Base-by-base conservation (phyloP, 148 eudicot genomes). In the Rheum nobile region DNA sequence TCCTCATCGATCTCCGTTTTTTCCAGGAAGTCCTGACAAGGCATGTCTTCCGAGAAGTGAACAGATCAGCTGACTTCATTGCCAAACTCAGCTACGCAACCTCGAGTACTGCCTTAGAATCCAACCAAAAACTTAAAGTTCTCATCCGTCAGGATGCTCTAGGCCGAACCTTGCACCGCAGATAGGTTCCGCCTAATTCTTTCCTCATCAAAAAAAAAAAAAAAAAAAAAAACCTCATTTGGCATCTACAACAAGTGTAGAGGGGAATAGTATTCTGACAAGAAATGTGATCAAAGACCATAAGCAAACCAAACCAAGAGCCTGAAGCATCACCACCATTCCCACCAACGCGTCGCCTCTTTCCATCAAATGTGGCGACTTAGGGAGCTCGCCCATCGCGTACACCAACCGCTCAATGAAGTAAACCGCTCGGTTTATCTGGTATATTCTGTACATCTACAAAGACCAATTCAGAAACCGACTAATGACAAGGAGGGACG, bases 281-380 rank as follows among this genome's bases (percentile, higher is more conserved):
- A 93, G 93, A 79, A 93, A 93, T 26, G 96, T 90, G 71, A 91
- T 76, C 71, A 93, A 81, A 1, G 96, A 93, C 98, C 98, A 93
- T 26, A 93, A 85, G 79, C 96, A 90, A 72, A 86, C 80, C 46
- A 90, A 35, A 46, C 89, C 98, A 9, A 93, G 79, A 34, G 82
- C 72, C 72, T 88, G 86, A 74, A 91, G 84, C 47, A 91, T 89
- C 71, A 82, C 82, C 10, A 86, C 71, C 89, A 93, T 78, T 3
- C 89, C 85, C 39, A 83, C 79, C 79, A 88, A 74, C 17, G 91
- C 88, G 17, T 84, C 82, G 4, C 80, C 74, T 81, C 83, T 85
- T 47, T 85, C 88, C 31, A 83, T 22, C 76, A 88, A 38, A 72
- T 79, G 82, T 6, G 85, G 88, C 22, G 87, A 77, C 31, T 75